These are phyloP conservation scores for Cyclocybe cylindracea DNA, from an alignment of 768 basidiomycete species.

Conservation along the genomic window DNA sequence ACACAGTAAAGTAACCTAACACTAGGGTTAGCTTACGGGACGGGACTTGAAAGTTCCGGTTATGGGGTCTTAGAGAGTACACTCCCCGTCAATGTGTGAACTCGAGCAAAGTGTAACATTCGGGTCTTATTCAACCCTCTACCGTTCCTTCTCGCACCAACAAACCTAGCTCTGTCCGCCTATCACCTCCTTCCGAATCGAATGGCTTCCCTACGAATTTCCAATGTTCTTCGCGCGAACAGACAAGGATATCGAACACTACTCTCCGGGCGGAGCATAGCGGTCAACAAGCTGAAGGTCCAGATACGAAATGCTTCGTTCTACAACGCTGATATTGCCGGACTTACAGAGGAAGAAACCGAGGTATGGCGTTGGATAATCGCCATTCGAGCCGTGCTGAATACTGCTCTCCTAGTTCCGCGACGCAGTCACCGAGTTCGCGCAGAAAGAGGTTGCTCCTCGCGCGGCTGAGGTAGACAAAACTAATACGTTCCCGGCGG, in stretches of 20 bases:
- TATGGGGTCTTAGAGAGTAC: no score
- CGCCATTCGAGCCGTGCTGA: conserved; percentile 4
- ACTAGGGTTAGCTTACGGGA: neutral
- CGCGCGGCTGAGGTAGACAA: conserved; percentile 85
- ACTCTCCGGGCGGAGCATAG: neutral
- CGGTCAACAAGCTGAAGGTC: conserved; percentile 1
- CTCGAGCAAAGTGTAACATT: no score
- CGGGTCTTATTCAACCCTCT: no score
- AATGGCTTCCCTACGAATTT: conserved; percentile 8
- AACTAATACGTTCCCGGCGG: conserved; percentile 78
- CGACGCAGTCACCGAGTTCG: conserved; percentile 76
- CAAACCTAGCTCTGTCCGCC: neutral
- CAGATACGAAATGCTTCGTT: conserved; percentile 47
- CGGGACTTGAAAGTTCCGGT: no score
- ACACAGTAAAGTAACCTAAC: neutral
- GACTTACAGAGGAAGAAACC: conserved; percentile 75
- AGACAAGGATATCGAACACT: neutral
- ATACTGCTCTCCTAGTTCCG: conserved; percentile 60
- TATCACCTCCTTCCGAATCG: neutral
- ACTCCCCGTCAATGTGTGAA: no score
- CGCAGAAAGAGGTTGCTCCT: conserved; percentile 82
- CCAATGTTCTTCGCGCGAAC: neutral
- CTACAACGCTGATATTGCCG: conserved; percentile 74
- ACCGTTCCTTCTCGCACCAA: no score
- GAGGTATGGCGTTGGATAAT: conserved; percentile 51